These are phyloP conservation scores for Perkinsus marinus DNA, from an alignment of 169 alveolate species.

Conservation along the genomic window DNA sequence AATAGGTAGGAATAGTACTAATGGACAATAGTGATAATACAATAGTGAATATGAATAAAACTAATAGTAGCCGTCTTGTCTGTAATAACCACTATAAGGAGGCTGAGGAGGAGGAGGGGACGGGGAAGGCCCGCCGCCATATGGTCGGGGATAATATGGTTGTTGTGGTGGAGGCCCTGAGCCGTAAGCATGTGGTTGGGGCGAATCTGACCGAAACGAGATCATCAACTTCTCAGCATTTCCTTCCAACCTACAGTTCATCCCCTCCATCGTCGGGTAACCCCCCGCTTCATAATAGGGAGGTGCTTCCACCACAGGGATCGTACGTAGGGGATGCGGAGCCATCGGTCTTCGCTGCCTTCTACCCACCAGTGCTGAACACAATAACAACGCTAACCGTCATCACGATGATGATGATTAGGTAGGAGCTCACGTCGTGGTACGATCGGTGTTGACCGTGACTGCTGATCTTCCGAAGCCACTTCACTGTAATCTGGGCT, in stretches of 20 bases:
- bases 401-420: neutral
- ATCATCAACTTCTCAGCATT: no score
- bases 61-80: neutral
- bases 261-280: neutral
- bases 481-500: neutral
- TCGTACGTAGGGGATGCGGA: neutral
- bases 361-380: neutral
- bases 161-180: no score
- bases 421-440: neutral
- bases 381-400: neutral
- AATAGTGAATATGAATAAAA: neutral
- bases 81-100: neutral
- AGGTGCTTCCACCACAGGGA: neutral
- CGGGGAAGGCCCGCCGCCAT: no score
- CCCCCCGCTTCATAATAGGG: neutral
- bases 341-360: neutral
- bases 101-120: neutral
- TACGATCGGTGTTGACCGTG: neutral
- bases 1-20: neutral
- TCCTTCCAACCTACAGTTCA: no score
- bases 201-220: no score
- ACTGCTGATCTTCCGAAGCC: neutral
- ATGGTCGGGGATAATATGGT: no score
- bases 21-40: neutral
- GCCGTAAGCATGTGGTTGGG: no score